phyloP scores from a whole-genome alignment of 1,284 basidiomycete species.

The Abortiporus biennis region DNA sequence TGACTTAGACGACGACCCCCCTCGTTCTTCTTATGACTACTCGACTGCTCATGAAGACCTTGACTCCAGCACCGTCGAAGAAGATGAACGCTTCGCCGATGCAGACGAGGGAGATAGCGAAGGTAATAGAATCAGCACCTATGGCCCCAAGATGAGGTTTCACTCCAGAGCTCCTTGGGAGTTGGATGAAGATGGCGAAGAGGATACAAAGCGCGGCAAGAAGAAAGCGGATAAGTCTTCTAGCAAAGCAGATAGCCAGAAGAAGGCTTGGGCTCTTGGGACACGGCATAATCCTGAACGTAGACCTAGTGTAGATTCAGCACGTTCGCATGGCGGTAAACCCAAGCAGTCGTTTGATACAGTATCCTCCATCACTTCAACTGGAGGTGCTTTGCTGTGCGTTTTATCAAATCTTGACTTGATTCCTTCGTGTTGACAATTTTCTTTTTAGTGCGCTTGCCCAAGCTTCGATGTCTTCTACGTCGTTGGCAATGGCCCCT shows the following conservation, averaged over 20 bases:
- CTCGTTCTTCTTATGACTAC: slow-evolving; percentile 33
- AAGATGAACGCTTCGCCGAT: slow-evolving; percentile 24
- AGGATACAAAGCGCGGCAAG: slow-evolving; percentile 40
- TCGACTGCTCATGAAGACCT: slow-evolving; percentile 19
- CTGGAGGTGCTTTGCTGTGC: slow-evolving; percentile 53
- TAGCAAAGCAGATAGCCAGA: slow-evolving; percentile 30
- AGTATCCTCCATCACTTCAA: slow-evolving; percentile 40
- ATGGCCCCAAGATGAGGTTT: slow-evolving; percentile 75
- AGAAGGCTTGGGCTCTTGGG: slow-evolving; percentile 38
- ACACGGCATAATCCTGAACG: slow-evolving; percentile 31
- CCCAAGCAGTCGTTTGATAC: slow-evolving; percentile 57
- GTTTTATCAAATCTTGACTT: slow-evolving; percentile 21
- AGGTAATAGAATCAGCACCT: slow-evolving; percentile 51
- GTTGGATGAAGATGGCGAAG: slow-evolving; percentile 40
- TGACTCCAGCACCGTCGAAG: slow-evolving; percentile 16
- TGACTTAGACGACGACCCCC: slow-evolving; percentile 59
- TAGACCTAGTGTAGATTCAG: slow-evolving; percentile 60
- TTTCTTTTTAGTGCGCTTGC: slow-evolving; percentile 36
- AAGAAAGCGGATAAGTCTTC: slow-evolving; percentile 21
- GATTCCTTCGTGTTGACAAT: slow-evolving; percentile 1
- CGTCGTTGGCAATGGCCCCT: slow-evolving; percentile 32
- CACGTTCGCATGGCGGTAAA: slow-evolving; percentile 40
- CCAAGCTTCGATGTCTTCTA: slow-evolving; percentile 54
- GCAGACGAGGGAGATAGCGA: slow-evolving; percentile 34
- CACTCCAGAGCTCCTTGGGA: slow-evolving; percentile 80